phyloP scores from a whole-genome alignment of 768 basidiomycete species.

The Collybia nuda region DNA sequence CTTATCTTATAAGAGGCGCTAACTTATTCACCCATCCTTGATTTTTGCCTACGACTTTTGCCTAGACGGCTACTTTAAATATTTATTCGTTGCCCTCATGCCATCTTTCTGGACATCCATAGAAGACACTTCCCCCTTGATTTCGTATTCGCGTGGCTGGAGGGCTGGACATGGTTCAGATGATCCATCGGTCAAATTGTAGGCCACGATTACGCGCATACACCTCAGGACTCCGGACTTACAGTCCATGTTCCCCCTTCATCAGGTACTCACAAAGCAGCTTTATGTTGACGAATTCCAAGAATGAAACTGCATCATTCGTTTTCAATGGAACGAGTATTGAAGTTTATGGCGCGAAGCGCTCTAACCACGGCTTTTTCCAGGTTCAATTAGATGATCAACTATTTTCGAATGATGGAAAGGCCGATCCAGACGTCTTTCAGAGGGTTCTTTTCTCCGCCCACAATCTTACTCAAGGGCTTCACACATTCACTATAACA shows the following conservation, averaged over 20 bases:
- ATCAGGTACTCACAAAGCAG: constrained; percentile 36
- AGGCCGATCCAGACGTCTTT: constrained; percentile 27
- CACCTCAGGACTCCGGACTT: background rate
- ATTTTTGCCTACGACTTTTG: too few relatives aligned
- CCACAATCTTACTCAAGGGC: constrained; percentile 27
- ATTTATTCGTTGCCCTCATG: background rate
- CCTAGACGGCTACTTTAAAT: too few relatives aligned
- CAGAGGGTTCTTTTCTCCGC: constrained; percentile 40
- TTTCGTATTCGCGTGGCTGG: constrained; percentile 11
- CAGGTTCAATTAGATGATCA: constrained; percentile 39
- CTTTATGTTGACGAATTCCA: constrained; percentile 34
- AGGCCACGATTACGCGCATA: background rate
- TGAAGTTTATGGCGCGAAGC: constrained; percentile 51
- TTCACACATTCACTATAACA: constrained; percentile 37
- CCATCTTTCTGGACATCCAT: constrained; percentile 9
- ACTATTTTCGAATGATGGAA: constrained; percentile 27
- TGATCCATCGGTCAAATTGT: background rate
- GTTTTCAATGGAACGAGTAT: constrained; percentile 49
- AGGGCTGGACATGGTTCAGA: constrained; percentile 7
- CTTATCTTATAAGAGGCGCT: too few relatives aligned
- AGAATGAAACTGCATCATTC: constrained; percentile 33
- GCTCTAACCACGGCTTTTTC: constrained; percentile 45
- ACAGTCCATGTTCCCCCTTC: background rate
- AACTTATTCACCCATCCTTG: too few relatives aligned
- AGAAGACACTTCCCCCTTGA: constrained; percentile 15